These are phyloP conservation scores for Dactylellina cionopaga DNA, from an alignment of 2,329 filamentous ascomycete species.

Conservation along the genomic window DNA sequence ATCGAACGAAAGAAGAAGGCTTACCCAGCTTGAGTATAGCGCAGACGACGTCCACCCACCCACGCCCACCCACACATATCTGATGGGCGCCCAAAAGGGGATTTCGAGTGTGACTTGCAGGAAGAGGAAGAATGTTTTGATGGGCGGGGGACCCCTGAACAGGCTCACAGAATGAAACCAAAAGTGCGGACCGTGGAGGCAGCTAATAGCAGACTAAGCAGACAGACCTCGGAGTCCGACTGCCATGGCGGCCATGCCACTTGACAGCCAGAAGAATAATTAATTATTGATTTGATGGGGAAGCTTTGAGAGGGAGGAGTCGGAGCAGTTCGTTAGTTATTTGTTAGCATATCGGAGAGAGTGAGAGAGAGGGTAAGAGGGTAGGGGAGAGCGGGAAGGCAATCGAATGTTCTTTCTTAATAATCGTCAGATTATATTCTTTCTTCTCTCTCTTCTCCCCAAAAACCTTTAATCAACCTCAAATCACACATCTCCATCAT, in stretches of 20 bases:
- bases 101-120: slow-evolving; percentile 38
- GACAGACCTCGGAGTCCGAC: slow-evolving; percentile 38
- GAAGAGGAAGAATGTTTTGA: slow-evolving; percentile 48
- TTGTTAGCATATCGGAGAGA: slow-evolving; percentile 8
- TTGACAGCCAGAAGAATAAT: no score
- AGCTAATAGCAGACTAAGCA: not conserved
- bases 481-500: not conserved
- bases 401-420: not conserved
- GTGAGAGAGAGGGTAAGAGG: not conserved
- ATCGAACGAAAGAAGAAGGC: slow-evolving; percentile 10
- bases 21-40: slow-evolving; percentile 13
- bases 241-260: no score
- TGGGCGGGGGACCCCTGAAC: slow-evolving; percentile 39
- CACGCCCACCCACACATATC: no score
- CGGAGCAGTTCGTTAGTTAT: no score
- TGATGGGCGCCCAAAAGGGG: no score
- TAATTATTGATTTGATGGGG: slow-evolving; percentile 3
- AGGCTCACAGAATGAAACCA: not conserved
- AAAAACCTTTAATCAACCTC: not conserved
- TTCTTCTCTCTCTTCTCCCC: not conserved
- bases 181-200: slow-evolving; percentile 15
- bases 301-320: slow-evolving; percentile 5
- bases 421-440: not conserved
- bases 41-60: slow-evolving; percentile 18
- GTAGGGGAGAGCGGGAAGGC: not conserved